These are phyloP conservation scores for Nicotiana sylvestris DNA, from an alignment of 257 asterid genomes.

Conservation along the genomic window DNA sequence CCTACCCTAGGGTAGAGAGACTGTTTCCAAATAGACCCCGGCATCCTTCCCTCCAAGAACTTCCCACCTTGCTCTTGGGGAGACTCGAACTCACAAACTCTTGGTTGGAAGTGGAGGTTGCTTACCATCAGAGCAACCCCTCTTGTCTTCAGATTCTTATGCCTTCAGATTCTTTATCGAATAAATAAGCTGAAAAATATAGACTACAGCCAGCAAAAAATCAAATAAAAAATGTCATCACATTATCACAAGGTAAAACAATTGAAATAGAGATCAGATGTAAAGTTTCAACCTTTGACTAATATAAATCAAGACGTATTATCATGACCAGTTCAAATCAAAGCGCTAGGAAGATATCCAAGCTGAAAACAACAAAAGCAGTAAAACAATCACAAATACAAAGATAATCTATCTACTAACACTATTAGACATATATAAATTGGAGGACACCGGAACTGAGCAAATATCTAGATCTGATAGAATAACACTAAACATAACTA, in stretches of 20 bases:
- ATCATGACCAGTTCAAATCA: not conserved
- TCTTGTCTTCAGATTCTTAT: not conserved
- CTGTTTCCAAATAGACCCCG: too few relatives aligned
- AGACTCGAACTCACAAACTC: too few relatives aligned
- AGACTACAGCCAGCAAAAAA: not conserved
- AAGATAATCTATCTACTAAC: not conserved
- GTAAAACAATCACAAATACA: not conserved
- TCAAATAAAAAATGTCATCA: not conserved
- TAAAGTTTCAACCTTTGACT: not conserved
- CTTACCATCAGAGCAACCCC: too few relatives aligned
- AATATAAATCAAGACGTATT: not conserved
- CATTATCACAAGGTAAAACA: not conserved
- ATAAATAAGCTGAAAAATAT: not conserved
- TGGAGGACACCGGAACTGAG: not conserved
- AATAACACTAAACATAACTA: not conserved
- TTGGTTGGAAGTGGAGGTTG: too few relatives aligned
- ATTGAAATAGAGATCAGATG: not conserved
- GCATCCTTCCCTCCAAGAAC: too few relatives aligned
- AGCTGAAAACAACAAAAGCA: not conserved
- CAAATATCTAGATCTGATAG: conserved; percentile 8
- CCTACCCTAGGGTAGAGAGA: too few relatives aligned
- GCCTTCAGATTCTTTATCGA: not conserved
- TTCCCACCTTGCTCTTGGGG: too few relatives aligned
- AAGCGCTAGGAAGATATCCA: not conserved
- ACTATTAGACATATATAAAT: not conserved